Evolutionary conservation across 2,329 filamentous ascomycete species (phyloP), one percentile per base, ranked within the genome.

Genomic region (Aspergillus intermedius): DNA sequence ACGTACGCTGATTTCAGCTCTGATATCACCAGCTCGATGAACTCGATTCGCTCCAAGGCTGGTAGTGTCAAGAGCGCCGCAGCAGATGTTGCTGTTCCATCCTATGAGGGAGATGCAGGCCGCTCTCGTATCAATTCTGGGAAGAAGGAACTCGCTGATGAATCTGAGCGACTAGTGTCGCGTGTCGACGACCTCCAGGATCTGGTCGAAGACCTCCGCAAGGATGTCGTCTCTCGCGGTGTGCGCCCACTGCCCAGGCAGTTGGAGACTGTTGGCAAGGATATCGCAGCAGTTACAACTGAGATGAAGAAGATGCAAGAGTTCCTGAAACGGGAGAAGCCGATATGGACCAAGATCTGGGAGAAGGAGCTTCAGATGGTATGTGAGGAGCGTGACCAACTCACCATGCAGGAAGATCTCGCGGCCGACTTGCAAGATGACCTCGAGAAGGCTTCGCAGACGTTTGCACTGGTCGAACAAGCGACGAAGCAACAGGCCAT

Each of bases 271-370:
- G 91, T 96, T 17, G 86, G 86, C 56, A 94, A 93, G 70, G 91
- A 97, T 60, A 90, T 98, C 54, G 83, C 84, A 44, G 72, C 77
- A 48, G 83, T 93, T 28, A 87, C 84, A 44, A 85, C 89, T 63
- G 91, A 96, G 63, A 82, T 98, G 54, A 93, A 88, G 78, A 91
- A 88, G 72, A 86, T 98, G 79, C 88, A 95, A 65, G 91, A 95
- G 13, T 95, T 87, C 74, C 81, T 98, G 73, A 85, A 84, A 60
- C 81, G 82, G 42, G 93, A 98, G 78, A 95, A 95, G 69, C 93
- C 93, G 0, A 77, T 96, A 49, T 98, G 93, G 91, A 96, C 90
- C 47, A 96, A 96, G 80, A 95, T 97, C 55, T 98, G 93, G 93
- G 91, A 97, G 79, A 91, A 94, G 71, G 91, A 97, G 68, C 77